phyloP scores from a whole-genome alignment of 768 basidiomycete species.

The Strobilomyces confusus region DNA sequence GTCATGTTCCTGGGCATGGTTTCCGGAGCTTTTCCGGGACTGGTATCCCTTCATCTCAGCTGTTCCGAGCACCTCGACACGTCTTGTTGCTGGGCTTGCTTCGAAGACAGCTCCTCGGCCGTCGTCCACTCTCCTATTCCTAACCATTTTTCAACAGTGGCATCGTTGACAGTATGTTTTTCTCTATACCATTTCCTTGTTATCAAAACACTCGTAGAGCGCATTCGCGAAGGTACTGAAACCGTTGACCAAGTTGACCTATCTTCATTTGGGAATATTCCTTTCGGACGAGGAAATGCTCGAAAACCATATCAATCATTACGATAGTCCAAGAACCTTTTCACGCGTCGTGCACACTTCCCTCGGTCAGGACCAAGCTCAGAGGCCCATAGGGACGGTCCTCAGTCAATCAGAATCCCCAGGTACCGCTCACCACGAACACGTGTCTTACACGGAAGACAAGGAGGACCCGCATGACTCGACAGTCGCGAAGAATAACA shows the following conservation, averaged over 20 bases:
- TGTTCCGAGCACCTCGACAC: slow-evolving; percentile 56
- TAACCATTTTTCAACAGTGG: slow-evolving; percentile 40
- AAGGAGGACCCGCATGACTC: slow-evolving; percentile 9
- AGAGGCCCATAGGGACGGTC: slow-evolving; percentile 4
- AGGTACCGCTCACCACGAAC: background rate
- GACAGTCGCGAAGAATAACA: background rate
- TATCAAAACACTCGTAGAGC: slow-evolving; percentile 29
- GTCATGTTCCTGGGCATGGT: slow-evolving; percentile 43
- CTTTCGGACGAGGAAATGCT: slow-evolving; percentile 54
- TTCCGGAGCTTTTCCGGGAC: slow-evolving; percentile 40
- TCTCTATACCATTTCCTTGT: background rate
- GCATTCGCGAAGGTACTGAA: slow-evolving; percentile 42
- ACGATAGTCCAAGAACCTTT: slow-evolving; percentile 23
- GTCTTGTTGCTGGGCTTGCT: slow-evolving; percentile 61
- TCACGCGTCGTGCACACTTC: slow-evolving; percentile 14
- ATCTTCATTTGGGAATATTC: slow-evolving; percentile 59
- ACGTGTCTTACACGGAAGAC: slow-evolving; percentile 23
- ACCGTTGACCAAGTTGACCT: slow-evolving; percentile 43
- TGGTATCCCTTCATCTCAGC: slow-evolving; percentile 51
- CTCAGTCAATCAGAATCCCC: slow-evolving; percentile 27
- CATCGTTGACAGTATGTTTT: slow-evolving; percentile 49
- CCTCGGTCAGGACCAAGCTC: slow-evolving; percentile 4
- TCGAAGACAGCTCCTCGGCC: slow-evolving; percentile 54
- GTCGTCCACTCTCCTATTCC: slow-evolving; percentile 63
- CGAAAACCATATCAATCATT: slow-evolving; percentile 38